Evolutionary conservation across 2,329 filamentous ascomycete species (phyloP), one percentile per base, ranked within the genome.

Genomic region (Neocatenulostroma microsporum): DNA sequence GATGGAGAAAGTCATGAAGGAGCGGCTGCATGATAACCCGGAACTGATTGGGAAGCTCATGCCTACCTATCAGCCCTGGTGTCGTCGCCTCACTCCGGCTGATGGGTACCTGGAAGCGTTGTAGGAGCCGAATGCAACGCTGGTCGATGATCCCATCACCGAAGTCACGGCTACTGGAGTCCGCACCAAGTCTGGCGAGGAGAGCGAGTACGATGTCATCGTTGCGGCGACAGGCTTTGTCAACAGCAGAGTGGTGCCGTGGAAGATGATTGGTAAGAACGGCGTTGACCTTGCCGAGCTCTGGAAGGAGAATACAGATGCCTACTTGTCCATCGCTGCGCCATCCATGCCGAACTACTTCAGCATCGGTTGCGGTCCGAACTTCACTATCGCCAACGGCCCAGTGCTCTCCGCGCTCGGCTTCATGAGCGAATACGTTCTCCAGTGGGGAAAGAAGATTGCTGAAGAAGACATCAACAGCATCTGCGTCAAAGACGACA

Each of bases 71-170:
- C n/a, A n/a, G n/a, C 63, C 63, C 3, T 69, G 68, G 2, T 73
- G 70, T 40, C 57, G 69, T 5, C 57, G 70, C 5, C 47, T 70
- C 12, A 72, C 69, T 0, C 71, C 70, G 2, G 63, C 60, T 8
- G 56, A 55, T 6, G 60, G 62, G 2, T 68, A 64, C 37, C 51
- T 68, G 8, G 58, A 67, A 40, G 51, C 59, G 3, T 55, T 66
- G 23, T 43, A 40, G 6, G 44, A 42, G n/a, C 20, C 40, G 8
- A 57, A 60, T 34, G 45, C 54, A 2, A 50, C 44, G 4, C 35
- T 58, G 8, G 43, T 55, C 29, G 56, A 49, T 5, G 45, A 48
- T 1, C 31, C 44, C 3, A 54, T 60, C 21, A 33, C 41, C 6
- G 36, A 28, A 2, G 47, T 59, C 20, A 42, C 46, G 12, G 15